phyloP scores from a whole-genome alignment of 768 basidiomycete genomes.

The Leccinum imitatum region DNA sequence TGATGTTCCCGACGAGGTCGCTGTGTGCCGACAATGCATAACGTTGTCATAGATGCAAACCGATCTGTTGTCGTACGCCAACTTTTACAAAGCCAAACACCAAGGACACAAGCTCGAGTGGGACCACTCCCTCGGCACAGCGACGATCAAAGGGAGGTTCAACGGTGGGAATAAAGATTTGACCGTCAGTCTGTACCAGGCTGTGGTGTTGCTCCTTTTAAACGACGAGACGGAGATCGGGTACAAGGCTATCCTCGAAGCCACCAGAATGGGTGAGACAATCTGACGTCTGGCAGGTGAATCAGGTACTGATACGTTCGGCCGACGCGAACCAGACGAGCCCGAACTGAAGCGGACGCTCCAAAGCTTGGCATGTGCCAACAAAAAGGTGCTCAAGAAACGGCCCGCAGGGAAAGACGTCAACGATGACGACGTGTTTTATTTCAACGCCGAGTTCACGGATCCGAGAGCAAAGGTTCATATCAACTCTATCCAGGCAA shows the following conservation, averaged over 20 bases:
- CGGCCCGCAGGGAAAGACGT: slow-evolving; percentile 78
- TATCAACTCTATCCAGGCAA: slow-evolving; percentile 95
- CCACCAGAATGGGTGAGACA: slow-evolving; percentile 69
- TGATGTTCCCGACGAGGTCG: neutral
- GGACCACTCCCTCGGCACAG: slow-evolving; percentile 86
- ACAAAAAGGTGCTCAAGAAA: slow-evolving; percentile 85
- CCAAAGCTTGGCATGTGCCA: slow-evolving; percentile 91
- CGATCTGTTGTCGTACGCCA: slow-evolving; percentile 59
- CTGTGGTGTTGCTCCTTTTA: slow-evolving; percentile 82
- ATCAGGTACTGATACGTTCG: neutral
- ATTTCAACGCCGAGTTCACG: slow-evolving; percentile 79
- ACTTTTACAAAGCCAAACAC: slow-evolving; percentile 80
- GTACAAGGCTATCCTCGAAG: slow-evolving; percentile 65
- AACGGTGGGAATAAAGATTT: slow-evolving; percentile 75
- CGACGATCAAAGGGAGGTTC: slow-evolving; percentile 72
- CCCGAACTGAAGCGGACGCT: slow-evolving; percentile 78
- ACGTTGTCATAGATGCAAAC: slow-evolving; percentile 60
- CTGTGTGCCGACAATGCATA: slow-evolving; percentile 10
- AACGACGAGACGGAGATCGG: slow-evolving; percentile 61
- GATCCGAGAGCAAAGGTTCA: slow-evolving; percentile 78
- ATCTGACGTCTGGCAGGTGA: neutral
- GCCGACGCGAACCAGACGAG: slow-evolving; percentile 46
- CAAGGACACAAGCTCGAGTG: slow-evolving; percentile 74
- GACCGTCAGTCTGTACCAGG: slow-evolving; percentile 88
- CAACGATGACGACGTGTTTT: slow-evolving; percentile 70